Evolutionary conservation across 2,329 filamentous ascomycete genomes (phyloP).

Genomic region (Talaromyces sp.): DNA sequence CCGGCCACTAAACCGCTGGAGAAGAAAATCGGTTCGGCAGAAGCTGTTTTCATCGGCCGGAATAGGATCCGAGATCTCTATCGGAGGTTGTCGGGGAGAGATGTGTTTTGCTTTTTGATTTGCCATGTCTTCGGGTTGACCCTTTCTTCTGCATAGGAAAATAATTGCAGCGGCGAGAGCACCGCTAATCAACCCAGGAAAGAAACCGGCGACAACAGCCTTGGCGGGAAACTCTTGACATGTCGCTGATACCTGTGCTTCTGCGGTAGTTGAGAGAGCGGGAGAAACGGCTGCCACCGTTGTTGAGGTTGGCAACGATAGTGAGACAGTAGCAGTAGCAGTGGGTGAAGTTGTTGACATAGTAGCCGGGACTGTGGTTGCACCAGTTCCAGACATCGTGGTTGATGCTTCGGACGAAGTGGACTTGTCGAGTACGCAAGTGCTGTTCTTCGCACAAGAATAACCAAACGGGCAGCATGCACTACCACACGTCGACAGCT

Average conservation of each 20-base stretch:
- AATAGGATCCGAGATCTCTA: slow-evolving; percentile 41
- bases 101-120: background rate
- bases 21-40: slow-evolving; percentile 41
- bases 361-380: slow-evolving; percentile 17
- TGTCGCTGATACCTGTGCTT: slow-evolving; percentile 14
- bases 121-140: slow-evolving; percentile 14
- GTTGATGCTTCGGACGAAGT: slow-evolving; percentile 16
- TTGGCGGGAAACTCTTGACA: slow-evolving; percentile 36
- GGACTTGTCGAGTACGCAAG: slow-evolving; percentile 23
- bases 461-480: slow-evolving; percentile 45
- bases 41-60: slow-evolving; percentile 33
- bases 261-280: slow-evolving; percentile 16
- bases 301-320: slow-evolving; percentile 14
- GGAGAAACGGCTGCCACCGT: slow-evolving; percentile 12
- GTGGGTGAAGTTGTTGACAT: slow-evolving; percentile 7
- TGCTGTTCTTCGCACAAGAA: slow-evolving; percentile 29
- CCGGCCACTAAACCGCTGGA: slow-evolving; percentile 18
- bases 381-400: slow-evolving; percentile 10
- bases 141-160: slow-evolving; percentile 31
- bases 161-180: slow-evolving; percentile 51
- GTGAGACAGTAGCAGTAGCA: slow-evolving; percentile 5
- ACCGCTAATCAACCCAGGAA: slow-evolving; percentile 41
- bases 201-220: slow-evolving; percentile 41
- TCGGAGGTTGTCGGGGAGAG: slow-evolving; percentile 25
- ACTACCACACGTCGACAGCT: slow-evolving; percentile 37